phyloP scores from a whole-genome alignment of 2,329 filamentous ascomycete species.

The Aspergillus oerlinghausenensis region DNA sequence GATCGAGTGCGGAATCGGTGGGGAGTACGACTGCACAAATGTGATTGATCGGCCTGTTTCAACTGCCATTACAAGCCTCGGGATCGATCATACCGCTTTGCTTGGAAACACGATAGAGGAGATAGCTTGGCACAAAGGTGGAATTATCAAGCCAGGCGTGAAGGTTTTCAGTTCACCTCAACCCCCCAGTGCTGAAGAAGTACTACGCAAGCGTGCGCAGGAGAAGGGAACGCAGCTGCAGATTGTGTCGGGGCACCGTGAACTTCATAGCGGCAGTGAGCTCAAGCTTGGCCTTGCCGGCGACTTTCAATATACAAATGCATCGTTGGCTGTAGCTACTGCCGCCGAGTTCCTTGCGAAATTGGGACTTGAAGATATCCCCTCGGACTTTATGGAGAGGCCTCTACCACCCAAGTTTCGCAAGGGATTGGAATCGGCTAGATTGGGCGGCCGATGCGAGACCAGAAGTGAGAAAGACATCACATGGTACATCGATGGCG shows the following conservation, averaged over 20 bases:
- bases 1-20: conserved; percentile 90
- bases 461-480: conserved; percentile 54
- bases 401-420: conserved; percentile 58
- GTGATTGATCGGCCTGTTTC: conserved; percentile 67
- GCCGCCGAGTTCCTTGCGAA: conserved; percentile 38
- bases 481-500: conserved; percentile 80
- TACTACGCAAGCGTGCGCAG: conserved; percentile 52
- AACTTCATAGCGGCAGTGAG: conserved; percentile 35
- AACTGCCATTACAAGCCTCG: conserved; percentile 71
- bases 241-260: conserved; percentile 47
- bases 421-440: conserved; percentile 61
- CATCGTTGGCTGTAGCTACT: conserved; percentile 54
- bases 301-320: conserved; percentile 61
- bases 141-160: conserved; percentile 69
- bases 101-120: conserved; percentile 72
- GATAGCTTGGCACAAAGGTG: conserved; percentile 90
- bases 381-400: conserved; percentile 34
- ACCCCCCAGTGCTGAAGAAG: conserved; percentile 49
- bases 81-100: conserved; percentile 79
- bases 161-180: conserved; percentile 62
- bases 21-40: conserved; percentile 90
- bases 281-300: conserved; percentile 57
- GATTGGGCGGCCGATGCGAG: conserved; percentile 74
- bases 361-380: conserved; percentile 31
- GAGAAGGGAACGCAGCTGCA: conserved; percentile 48